A percentile compares a stretch with the other conserved stretches of the same genome.
Conservation (phyloP, 163 green algal genomes). For the Scenedesmus sp. region DNA sequence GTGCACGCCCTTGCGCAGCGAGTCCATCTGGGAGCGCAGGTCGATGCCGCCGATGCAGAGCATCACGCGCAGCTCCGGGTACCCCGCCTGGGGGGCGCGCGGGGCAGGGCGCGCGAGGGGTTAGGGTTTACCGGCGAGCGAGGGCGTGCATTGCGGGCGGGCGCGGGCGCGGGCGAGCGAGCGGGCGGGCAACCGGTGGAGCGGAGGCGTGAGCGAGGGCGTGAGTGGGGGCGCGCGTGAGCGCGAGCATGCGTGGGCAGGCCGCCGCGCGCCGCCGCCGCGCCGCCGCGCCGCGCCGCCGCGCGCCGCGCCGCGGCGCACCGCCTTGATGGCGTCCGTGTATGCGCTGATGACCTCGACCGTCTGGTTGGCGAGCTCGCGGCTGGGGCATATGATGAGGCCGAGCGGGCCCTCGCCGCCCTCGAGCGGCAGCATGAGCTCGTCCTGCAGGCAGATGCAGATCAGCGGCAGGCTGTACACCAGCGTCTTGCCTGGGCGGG, state of each 20-base stretch:
- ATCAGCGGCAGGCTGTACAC: constrained; percentile 96
- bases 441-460: constrained; percentile 88
- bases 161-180: too few relatives aligned
- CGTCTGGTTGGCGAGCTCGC: constrained; percentile 92
- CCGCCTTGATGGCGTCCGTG: constrained; percentile 59
- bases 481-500: constrained; percentile 87
- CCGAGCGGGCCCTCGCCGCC: constrained; percentile 89
- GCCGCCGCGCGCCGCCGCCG: too few relatives aligned
- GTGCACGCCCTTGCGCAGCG: constrained; percentile 84
- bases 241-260: too few relatives aligned
- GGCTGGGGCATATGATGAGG: constrained; percentile 93
- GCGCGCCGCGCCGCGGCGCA: neutral
- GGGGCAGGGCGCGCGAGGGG: too few relatives aligned
- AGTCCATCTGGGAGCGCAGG: constrained; percentile 67
- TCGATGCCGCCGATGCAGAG: constrained; percentile 90
- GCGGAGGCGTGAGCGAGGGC: too few relatives aligned
- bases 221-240: too few relatives aligned
- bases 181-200: too few relatives aligned
- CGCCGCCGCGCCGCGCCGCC: too few relatives aligned
- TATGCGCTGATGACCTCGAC: constrained; percentile 63
- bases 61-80: constrained; percentile 81
- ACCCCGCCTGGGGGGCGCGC: constrained; percentile 47
- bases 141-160: too few relatives aligned
- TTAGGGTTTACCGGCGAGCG: too few relatives aligned
- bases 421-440: constrained; percentile 82